Conservation (phyloP, 2,329 filamentous ascomycete species). For the Esteya vermicola region DNA sequence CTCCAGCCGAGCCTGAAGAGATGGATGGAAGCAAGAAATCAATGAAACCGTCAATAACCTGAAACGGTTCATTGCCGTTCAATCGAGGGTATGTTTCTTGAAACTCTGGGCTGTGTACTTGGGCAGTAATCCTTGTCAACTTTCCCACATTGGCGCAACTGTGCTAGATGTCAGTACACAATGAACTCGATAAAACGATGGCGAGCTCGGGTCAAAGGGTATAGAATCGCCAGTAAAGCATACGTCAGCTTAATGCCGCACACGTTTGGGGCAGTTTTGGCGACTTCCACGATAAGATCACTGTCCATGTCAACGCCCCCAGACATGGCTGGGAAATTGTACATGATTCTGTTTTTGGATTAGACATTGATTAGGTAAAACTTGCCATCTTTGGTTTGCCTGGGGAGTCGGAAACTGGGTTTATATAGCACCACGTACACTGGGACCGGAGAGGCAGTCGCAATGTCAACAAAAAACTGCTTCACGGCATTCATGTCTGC, state of each 20-base stretch:
- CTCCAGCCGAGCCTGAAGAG: slow-evolving; percentile 8
- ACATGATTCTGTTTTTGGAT: slow-evolving; percentile 8
- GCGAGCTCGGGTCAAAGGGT: too few relatives aligned
- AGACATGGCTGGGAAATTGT: slow-evolving; percentile 13
- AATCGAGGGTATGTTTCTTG: slow-evolving; percentile 3
- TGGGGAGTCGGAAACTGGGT: too few relatives aligned
- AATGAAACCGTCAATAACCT: slow-evolving; percentile 15
- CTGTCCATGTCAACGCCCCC: slow-evolving; percentile 13
- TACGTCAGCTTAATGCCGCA: slow-evolving; percentile 12
- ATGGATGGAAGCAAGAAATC: slow-evolving; percentile 15
- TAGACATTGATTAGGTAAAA: too few relatives aligned
- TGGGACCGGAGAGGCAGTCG: slow-evolving; percentile 10
- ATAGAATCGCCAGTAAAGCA: too few relatives aligned
- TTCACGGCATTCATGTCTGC: slow-evolving; percentile 8
- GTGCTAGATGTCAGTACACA: background rate
- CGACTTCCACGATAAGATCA: slow-evolving; percentile 11
- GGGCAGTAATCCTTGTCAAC: slow-evolving; percentile 10
- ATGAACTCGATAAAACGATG: too few relatives aligned
- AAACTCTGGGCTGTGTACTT: slow-evolving; percentile 5
- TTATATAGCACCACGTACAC: slow-evolving; percentile 3
- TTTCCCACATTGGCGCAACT: slow-evolving; percentile 12
- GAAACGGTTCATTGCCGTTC: slow-evolving; percentile 6
- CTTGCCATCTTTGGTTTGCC: too few relatives aligned
- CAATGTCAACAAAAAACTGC: slow-evolving; percentile 12
- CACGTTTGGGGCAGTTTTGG: slow-evolving; percentile 10